These are phyloP conservation scores for Houttuynia cordata DNA, from an alignment of 164 flowering plant species.

Conservation along the genomic window DNA sequence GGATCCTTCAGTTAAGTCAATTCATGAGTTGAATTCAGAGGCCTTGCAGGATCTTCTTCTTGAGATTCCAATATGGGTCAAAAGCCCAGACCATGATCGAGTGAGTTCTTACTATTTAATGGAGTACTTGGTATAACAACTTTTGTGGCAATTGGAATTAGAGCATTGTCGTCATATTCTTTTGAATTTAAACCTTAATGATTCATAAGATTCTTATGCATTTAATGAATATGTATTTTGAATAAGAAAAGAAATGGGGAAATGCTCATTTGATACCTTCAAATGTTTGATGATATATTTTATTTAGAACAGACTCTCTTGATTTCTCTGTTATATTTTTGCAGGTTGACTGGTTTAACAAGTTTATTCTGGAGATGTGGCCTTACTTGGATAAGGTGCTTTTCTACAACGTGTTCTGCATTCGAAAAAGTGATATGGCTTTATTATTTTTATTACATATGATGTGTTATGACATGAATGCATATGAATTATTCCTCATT, in stretches of 20 bases:
- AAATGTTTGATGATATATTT: no score
- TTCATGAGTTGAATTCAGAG: constrained; percentile 32
- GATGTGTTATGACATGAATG: no score
- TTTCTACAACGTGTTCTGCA: background rate
- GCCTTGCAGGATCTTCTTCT: constrained; percentile 39
- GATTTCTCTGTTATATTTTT: background rate
- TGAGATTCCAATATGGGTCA: constrained; percentile 72
- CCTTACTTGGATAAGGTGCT: constrained; percentile 63
- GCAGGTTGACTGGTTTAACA: constrained; percentile 37
- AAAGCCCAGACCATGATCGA: constrained; percentile 67
- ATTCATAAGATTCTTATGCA: no score
- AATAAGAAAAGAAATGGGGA: no score
- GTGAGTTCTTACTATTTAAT: constrained; percentile 19
- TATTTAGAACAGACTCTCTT: no score
- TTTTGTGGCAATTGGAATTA: background rate
- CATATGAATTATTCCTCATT: no score
- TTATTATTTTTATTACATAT: no score
- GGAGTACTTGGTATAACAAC: background rate
- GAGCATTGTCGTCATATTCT: background rate
- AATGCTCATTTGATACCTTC: no score
- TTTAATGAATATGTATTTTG: no score
- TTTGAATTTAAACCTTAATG: no score
- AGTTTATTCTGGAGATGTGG: constrained; percentile 57
- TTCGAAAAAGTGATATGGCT: background rate
- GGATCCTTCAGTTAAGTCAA: constrained; percentile 45